Conservation (phyloP, 2,329 filamentous ascomycete genomes). For the Neoscytalidium dimidiatum region DNA sequence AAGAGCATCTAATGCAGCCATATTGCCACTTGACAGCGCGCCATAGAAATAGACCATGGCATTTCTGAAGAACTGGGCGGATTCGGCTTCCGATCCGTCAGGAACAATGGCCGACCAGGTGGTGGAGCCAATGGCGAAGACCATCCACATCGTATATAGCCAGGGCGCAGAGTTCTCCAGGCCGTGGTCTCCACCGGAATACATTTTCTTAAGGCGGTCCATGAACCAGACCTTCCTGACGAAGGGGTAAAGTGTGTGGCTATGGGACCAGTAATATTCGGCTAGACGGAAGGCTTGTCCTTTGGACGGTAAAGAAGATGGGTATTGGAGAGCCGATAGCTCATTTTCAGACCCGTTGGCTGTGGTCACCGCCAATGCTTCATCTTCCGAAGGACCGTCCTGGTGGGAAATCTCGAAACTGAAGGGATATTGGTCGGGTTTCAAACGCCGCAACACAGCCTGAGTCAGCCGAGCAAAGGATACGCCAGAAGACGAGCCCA, state of each 20-base stretch:
- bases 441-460: slow-evolving; percentile 30
- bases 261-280: slow-evolving; percentile 52
- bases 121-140: slow-evolving; percentile 51
- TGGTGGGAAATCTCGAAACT: slow-evolving; percentile 22
- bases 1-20: slow-evolving; percentile 43
- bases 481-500: slow-evolving; percentile 48
- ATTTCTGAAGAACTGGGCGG: slow-evolving; percentile 50
- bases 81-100: slow-evolving; percentile 37
- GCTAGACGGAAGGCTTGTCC: slow-evolving; percentile 11
- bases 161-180: slow-evolving; percentile 32
- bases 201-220: slow-evolving; percentile 29
- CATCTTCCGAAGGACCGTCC: background rate
- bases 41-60: slow-evolving; percentile 42
- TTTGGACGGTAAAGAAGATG: background rate
- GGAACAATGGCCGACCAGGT: slow-evolving; percentile 45
- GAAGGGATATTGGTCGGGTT: slow-evolving; percentile 6
- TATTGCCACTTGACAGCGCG: slow-evolving; percentile 4
- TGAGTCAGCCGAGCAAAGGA: slow-evolving; percentile 39
- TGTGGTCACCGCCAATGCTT: background rate
- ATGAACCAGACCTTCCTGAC: slow-evolving; percentile 39
- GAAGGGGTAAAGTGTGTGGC: slow-evolving; percentile 51
- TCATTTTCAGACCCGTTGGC: background rate
- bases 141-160: slow-evolving; percentile 51
- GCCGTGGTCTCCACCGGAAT: background rate
- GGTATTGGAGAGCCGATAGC: background rate